Base-by-base conservation (phyloP, 768 basidiomycete species). In the Bullera alba region DNA sequence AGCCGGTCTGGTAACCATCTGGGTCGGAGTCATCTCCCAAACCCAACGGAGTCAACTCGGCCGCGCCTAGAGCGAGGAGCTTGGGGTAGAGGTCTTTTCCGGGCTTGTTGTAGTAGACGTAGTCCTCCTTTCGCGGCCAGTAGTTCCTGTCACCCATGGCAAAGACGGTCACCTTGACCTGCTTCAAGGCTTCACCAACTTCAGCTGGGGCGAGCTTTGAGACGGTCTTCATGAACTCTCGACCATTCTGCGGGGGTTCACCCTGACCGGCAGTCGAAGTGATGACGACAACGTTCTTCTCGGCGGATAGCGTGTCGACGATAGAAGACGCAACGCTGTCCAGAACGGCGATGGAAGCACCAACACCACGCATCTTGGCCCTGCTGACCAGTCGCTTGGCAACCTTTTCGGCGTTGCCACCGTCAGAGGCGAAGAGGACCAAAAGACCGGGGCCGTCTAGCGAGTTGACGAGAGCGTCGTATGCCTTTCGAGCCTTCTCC, bases 141-240 rank as follows among this genome's bases (percentile, higher is more conserved):
- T 99, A 99, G 74, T 95, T 92, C 70, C 86, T 92, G 73, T 99
- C 95, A 54, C 95, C 95, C 82, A 99, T 85, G 42, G 78, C 93
- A 60, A 97, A 95, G 37, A 97, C 90, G 46, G 84, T 74, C 72
- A 81, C 87, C 65, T 80, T 83, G 52, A 90, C 76, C 54, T 83
- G 83, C 46, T 70, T 61, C 4, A 79, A 75, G 48, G 75, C 77
- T 45, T 84, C 83, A 17, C 80, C 80, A n/a, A 76, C 76, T 8
- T 76, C 74, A 2, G 76, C 75, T 45, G 71, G 73, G 7, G 57
- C 70, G 15, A 60, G 50, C 51, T 69, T 70, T 17, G 41, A 85
- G 60, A 95, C 62, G 3, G 86, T 78, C 75, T 93, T 96, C 79
- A 85, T 84, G 67, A 92, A 82, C 37, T 82, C 82, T 37, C 95